Percentiles rank a stretch among this genome's conserved stretches.
Conservation (phyloP, 1,284 basidiomycete genomes). For the Mycosarcoma mackinlayi region DNA sequence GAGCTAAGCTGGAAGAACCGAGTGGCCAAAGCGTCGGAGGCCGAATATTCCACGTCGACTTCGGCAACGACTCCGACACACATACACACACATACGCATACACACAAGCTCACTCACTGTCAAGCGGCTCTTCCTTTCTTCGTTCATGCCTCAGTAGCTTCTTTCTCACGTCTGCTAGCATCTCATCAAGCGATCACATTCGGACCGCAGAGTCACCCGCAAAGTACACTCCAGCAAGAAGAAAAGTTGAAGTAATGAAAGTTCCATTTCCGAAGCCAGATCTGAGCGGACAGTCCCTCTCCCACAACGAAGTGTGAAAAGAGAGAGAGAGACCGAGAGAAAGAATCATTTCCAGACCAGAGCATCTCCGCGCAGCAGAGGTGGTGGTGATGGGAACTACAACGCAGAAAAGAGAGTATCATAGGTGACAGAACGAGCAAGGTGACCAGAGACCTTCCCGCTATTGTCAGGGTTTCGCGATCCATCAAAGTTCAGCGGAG, state of each 20-base stretch:
- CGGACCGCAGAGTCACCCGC: neutral
- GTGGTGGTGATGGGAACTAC: no score
- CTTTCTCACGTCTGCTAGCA: neutral
- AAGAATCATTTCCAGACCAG: neutral
- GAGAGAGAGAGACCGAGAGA: neutral
- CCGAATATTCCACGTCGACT: conserved; percentile 22
- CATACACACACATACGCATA: neutral
- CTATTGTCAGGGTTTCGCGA: conserved; percentile 4
- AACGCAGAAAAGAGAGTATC: neutral
- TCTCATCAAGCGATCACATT: no score
- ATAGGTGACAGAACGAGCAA: conserved; percentile 25
- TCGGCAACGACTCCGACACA: conserved; percentile 6
- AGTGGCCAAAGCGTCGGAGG: conserved; percentile 22
- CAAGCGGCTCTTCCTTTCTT: neutral
- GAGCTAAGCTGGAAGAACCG: conserved; percentile 11
- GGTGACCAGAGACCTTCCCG: neutral
- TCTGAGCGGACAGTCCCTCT: conserved; percentile 11
- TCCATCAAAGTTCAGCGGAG: conserved; percentile 13
- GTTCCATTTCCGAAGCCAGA: conserved; percentile 10
- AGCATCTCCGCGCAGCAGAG: conserved; percentile 23
- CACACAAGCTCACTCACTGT: no score
- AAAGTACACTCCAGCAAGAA: neutral
- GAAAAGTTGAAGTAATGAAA: neutral
- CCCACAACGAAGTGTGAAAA: neutral
- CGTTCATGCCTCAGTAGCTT: no score